phyloP scores from a whole-genome alignment of 169 alveolate species.

The Plasmodium gaboni region DNA sequence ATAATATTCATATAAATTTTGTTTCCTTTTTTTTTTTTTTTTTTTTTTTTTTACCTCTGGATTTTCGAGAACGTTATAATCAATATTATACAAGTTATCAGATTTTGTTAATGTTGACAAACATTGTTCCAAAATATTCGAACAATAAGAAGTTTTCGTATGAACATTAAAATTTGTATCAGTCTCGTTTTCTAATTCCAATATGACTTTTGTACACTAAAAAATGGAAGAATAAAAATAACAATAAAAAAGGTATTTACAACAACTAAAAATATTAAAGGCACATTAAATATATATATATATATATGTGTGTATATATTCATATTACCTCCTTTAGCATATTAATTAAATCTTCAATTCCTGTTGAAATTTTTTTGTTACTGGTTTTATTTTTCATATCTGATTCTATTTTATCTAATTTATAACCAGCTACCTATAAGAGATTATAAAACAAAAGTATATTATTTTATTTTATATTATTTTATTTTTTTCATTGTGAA shows the following conservation, averaged over 20 bases:
- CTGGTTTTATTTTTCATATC: constrained; percentile 43
- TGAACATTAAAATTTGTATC: constrained; percentile 66
- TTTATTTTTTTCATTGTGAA: too few relatives aligned
- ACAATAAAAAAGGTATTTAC: constrained; percentile 1
- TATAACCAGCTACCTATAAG: constrained; percentile 48
- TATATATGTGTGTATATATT: not conserved
- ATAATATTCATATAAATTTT: not conserved
- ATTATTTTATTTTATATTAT: too few relatives aligned
- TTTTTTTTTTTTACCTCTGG: constrained; percentile 29
- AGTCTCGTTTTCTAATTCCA: constrained; percentile 54
- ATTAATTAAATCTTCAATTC: constrained; percentile 62
- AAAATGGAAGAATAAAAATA: constrained; percentile 10
- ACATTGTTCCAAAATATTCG: constrained; percentile 50
- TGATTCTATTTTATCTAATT: constrained; percentile 49
- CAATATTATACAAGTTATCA: constrained; percentile 69
- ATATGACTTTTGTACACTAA: constrained; percentile 59
- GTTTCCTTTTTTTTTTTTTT: not conserved
- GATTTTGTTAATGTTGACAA: constrained; percentile 65
- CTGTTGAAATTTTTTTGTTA: constrained; percentile 54
- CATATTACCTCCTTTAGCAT: constrained; percentile 72
- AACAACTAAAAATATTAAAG: not conserved
- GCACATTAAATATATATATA: not conserved
- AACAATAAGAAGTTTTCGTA: constrained; percentile 55
- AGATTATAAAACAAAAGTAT: too few relatives aligned
- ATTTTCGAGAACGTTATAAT: constrained; percentile 66